phyloP scores from a whole-genome alignment of 176 grass and related monocot species.

The barley (Hordeum vulgare) region MorexV3_pseudomolecules_assembly NC_058522.1:540006037-540006536 shows the following conservation, averaged over 20 bases:
- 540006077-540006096: not conserved
- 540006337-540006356: slow-evolving; percentile 48
- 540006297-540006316: slow-evolving; percentile 52
- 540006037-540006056: not conserved
- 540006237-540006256: slow-evolving; percentile 27
- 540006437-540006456: not conserved
- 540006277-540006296: slow-evolving; percentile 93
- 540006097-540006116: slow-evolving; percentile 40
- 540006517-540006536: slow-evolving; percentile 43
- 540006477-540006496: slow-evolving; percentile 30
- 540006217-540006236: not conserved
- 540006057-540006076: not conserved
- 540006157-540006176: not conserved
- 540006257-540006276: slow-evolving; percentile 51
- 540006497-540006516: slow-evolving; percentile 28
- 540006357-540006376: slow-evolving; percentile 79
- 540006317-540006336: slow-evolving; percentile 40
- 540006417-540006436: slow-evolving; percentile 8
- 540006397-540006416: slow-evolving; percentile 82
- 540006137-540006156: slow-evolving; percentile 33
- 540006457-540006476: not conserved
- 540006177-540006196: not conserved
- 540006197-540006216: not conserved
- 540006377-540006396: slow-evolving; percentile 63
- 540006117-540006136: slow-evolving; percentile 21